phyloP scores from a whole-genome alignment of 2,329 filamentous ascomycete genomes.

The Pezicula radicicola region DNA sequence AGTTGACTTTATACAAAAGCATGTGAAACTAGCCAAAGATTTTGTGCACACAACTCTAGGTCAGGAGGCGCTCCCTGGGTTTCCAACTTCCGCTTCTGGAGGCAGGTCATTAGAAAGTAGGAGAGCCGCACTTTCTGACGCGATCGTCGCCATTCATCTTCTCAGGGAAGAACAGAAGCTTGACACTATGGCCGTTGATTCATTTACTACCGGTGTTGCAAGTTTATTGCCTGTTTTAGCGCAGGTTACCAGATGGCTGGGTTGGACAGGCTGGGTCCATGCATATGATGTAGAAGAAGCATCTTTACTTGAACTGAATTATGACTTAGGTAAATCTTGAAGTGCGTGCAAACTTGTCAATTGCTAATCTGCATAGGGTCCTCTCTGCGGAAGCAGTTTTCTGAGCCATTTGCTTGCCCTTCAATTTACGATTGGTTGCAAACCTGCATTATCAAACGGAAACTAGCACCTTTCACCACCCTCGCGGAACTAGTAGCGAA shows the following conservation, averaged over 20 bases:
- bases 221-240: constrained; percentile 71
- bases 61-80: constrained; percentile 53
- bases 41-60: constrained; percentile 62
- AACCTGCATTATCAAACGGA: constrained; percentile 29
- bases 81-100: constrained; percentile 56
- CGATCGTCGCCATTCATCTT: constrained; percentile 77
- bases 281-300: constrained; percentile 61
- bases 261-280: constrained; percentile 63
- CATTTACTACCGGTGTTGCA: constrained; percentile 38
- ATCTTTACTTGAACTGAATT: constrained; percentile 47
- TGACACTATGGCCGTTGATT: constrained; percentile 53
- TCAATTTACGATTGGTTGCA: constrained; percentile 57
- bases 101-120: constrained; percentile 51
- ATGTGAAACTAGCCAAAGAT: constrained; percentile 59
- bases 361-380: constrained; percentile 8
- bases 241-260: constrained; percentile 80
- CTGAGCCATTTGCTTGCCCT: constrained; percentile 52
- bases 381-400: constrained; percentile 25
- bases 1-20: constrained; percentile 46
- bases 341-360: background rate
- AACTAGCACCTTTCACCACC: constrained; percentile 41
- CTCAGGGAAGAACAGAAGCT: constrained; percentile 89
- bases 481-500: constrained; percentile 44
- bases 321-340: constrained; percentile 44
- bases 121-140: constrained; percentile 59